Evolutionary conservation across 108 stramenopile species (phyloP), one percentile per base, ranked within the genome.

Genomic region (Fistulifera pelliculosa): DNA sequence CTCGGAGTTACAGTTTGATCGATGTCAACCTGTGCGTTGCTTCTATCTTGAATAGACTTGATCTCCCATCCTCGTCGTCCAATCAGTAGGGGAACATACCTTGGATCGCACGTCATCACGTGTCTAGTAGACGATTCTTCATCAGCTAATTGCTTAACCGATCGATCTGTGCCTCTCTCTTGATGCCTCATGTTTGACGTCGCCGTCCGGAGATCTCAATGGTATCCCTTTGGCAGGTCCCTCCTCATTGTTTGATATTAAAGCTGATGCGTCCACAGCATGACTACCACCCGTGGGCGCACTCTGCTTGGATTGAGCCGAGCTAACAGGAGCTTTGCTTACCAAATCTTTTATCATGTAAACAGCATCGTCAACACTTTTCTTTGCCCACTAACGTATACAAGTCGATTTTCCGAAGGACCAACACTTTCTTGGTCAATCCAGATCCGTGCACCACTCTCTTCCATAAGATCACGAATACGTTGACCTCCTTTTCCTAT

Each of bases 391-490:
- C 88, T 90, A 8, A 94, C 75, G 57, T 86, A 94, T 5, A 90
- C 87, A 60, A 84, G 78, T 12, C 93, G 74, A 8, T 73, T 55
- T 58, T 88, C 82, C 21, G 77, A 69, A 35, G 71, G 64, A 23
- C 65, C 76, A 73, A 88, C 75, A 22, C 71, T 79, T 48, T 90
- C 93, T 65, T 94, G 92, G 58, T 94, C 93, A 59, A 94, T 90
- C 93, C 93, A 94, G 27, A 94, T 69, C 61, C 88, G 87, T 6
- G 87, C 84, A 22, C 85, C 86, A 64, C 80, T 84, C 49, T 85
- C 84, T 67, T 90, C 86, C 93, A 94, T 94, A 56, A 94, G 58
- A 64, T 90, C 93, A 18, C 93, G 73, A 40, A 94, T 90, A 21
- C 87, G 63, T 54, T 75, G 77, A 12, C 93, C 93, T 28, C 85